These are phyloP conservation scores for Meira miltonrushii DNA, from an alignment of 1,284 basidiomycete genomes.

Conservation along the genomic window DNA sequence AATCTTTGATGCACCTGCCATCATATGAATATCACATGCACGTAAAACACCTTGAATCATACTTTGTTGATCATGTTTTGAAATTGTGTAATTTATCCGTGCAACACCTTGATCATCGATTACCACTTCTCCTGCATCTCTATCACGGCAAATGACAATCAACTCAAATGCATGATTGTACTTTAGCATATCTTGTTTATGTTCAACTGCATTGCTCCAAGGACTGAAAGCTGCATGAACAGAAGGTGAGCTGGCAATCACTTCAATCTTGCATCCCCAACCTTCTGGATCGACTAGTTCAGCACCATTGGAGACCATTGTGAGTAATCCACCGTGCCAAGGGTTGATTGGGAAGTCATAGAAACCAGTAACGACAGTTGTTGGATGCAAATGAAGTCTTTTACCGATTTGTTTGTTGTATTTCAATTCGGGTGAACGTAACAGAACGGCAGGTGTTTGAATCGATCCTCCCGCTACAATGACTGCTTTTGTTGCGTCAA, in stretches of 20 bases:
- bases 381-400: constrained; percentile 56
- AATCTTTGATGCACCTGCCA: constrained; percentile 54
- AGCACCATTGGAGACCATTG: constrained; percentile 52
- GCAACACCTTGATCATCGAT: constrained; percentile 53
- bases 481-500: constrained; percentile 52
- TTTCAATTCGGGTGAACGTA: constrained; percentile 53
- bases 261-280: constrained; percentile 56
- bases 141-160: constrained; percentile 49
- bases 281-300: constrained; percentile 43
- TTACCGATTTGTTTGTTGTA: constrained; percentile 55
- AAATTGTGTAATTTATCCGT: constrained; percentile 53
- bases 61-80: constrained; percentile 51
- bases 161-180: constrained; percentile 48
- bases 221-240: constrained; percentile 50
- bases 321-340: constrained; percentile 56
- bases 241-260: constrained; percentile 54
- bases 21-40: constrained; percentile 53
- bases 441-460: constrained; percentile 55
- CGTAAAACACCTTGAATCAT: constrained; percentile 53
- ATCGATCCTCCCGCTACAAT: constrained; percentile 54
- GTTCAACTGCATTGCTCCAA: constrained; percentile 49
- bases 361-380: constrained; percentile 54
- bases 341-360: constrained; percentile 55
- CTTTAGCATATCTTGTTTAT: constrained; percentile 53
- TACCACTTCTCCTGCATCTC: constrained; percentile 50